These are phyloP conservation scores for Diacronema lutheri DNA, from an alignment of 78 protist genomes.

Conservation along the genomic window DNA sequence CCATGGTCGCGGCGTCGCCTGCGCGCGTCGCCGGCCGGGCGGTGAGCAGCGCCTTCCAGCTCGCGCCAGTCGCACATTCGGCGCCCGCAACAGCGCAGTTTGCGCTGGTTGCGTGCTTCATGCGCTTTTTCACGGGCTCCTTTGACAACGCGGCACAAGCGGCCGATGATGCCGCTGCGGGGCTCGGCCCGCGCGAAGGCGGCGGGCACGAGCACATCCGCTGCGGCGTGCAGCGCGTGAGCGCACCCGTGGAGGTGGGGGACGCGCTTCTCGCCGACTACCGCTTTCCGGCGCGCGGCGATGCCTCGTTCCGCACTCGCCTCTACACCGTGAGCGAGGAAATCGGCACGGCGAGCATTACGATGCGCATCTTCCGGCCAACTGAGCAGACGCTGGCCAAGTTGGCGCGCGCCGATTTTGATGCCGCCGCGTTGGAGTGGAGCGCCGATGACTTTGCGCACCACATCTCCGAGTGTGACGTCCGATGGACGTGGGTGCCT, in stretches of 20 bases:
- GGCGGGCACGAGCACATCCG: conserved; percentile 18
- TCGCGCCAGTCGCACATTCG: too few relatives aligned
- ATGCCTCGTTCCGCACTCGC: background rate
- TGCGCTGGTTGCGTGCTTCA: background rate
- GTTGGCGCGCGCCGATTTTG: background rate
- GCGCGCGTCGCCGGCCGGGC: too few relatives aligned
- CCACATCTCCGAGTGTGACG: background rate
- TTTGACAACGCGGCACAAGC: background rate
- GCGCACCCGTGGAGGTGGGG: too few relatives aligned
- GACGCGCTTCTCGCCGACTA: too few relatives aligned
- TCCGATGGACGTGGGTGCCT: background rate
- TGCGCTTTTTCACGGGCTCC: background rate
- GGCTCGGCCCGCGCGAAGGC: background rate
- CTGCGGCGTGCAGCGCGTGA: background rate
- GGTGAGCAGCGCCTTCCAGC: too few relatives aligned
- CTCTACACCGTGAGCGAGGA: background rate
- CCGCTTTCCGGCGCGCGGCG: too few relatives aligned
- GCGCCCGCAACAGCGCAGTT: too few relatives aligned
- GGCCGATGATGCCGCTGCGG: background rate
- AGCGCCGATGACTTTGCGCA: background rate
- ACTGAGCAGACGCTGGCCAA: background rate
- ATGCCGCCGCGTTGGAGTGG: background rate
- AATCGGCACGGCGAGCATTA: background rate
- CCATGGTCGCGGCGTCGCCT: too few relatives aligned
- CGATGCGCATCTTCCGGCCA: background rate